A percentile compares a stretch with the other conserved stretches of the same genome.
These are phyloP conservation scores for Sambucus nigra DNA, from an alignment of 129 eudicot species.

Conservation along the genomic window DNA sequence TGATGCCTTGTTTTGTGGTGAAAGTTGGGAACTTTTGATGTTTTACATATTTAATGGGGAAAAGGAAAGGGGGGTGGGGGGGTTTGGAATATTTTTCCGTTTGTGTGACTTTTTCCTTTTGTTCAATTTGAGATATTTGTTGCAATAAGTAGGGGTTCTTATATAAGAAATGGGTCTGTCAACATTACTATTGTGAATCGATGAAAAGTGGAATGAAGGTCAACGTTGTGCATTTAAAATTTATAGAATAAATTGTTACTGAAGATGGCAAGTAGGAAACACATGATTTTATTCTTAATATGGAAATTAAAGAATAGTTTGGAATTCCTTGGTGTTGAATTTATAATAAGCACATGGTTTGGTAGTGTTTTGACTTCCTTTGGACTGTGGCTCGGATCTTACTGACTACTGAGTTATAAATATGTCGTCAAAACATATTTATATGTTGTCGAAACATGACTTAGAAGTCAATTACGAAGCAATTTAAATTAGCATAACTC, in stretches of 20 bases:
- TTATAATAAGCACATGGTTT: neutral
- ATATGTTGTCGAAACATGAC: no score
- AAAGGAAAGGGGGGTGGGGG: no score
- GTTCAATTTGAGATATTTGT: neutral
- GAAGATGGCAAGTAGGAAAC: conserved; percentile 8
- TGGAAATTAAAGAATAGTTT: no score
- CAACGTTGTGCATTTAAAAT: neutral
- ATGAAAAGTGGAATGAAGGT: neutral
- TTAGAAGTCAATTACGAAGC: no score
- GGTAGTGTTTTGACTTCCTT: neutral
- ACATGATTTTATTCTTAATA: no score
- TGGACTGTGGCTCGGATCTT: no score
- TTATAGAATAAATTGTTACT: neutral
- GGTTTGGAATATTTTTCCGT: neutral
- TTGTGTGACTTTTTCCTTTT: neutral
- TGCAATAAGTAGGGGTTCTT: neutral
- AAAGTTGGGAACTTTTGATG: neutral
- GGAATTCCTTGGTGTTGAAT: neutral
- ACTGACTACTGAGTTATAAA: no score
- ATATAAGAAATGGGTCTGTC: neutral
- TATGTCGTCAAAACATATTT: no score
- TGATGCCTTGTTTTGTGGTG: neutral
- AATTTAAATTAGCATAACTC: no score
- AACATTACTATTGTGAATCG: neutral
- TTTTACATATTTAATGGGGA: no score